Percentiles rank a stretch among this genome's conserved stretches.
Conservation (phyloP, 495 filamentous ascomycete species). For the Rostrohypoxylon terebratum region DNA sequence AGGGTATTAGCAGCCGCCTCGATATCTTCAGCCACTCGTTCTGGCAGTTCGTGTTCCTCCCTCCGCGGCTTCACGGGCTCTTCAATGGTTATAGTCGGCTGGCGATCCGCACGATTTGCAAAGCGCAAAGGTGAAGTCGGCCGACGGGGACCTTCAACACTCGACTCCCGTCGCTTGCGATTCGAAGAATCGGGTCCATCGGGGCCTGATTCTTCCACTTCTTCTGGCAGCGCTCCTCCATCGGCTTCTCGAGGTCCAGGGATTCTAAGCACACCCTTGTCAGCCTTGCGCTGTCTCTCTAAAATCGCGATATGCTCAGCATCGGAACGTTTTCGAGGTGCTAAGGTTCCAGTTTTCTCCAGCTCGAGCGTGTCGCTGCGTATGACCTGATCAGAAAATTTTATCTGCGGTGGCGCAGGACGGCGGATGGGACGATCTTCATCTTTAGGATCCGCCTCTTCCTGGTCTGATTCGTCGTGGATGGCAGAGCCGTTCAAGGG, state of each 20-base stretch:
- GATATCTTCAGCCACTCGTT: conserved; percentile 54
- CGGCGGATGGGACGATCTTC: conserved; percentile 22
- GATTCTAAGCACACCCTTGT: conserved; percentile 81
- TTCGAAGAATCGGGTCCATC: conserved; percentile 37
- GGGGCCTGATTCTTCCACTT: conserved; percentile 45
- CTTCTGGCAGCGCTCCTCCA: conserved; percentile 75
- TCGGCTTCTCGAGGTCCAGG: conserved; percentile 90
- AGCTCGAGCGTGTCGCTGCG: conserved; percentile 55
- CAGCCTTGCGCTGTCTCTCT: conserved; percentile 81
- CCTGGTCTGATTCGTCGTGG: conserved; percentile 41
- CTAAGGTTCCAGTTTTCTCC: conserved; percentile 51
- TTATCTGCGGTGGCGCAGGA: conserved; percentile 60
- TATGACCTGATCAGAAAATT: conserved; percentile 71
- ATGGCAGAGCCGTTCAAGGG: conserved; percentile 46
- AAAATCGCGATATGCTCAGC: conserved; percentile 89
- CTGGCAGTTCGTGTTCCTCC: conserved; percentile 45
- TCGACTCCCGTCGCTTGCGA: conserved; percentile 39
- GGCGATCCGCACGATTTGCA: conserved; percentile 54
- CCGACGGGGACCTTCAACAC: conserved; percentile 37
- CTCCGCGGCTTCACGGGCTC: conserved; percentile 62
- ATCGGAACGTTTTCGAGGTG: conserved; percentile 67
- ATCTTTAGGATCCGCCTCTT: conserved; percentile 9
- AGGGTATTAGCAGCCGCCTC: conserved; percentile 50
- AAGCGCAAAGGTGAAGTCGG: conserved; percentile 42
- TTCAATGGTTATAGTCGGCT: conserved; percentile 72